phyloP scores from a whole-genome alignment of 2,329 filamentous ascomycete genomes.

The Trichoderma breve region DNA sequence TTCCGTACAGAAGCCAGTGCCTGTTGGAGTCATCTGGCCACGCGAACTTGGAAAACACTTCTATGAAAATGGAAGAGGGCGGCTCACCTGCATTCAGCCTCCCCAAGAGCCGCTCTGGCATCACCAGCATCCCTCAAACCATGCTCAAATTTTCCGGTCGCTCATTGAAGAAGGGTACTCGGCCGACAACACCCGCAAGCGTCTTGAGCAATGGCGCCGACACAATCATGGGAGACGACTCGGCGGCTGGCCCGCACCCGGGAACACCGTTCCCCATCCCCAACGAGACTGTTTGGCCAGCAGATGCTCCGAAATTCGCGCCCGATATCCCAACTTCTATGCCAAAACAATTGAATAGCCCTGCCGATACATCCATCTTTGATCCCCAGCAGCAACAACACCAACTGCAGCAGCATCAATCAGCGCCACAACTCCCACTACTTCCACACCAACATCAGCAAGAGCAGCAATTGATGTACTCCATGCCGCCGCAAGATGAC shows the following conservation, averaged over 20 bases:
- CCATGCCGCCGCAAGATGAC: constrained; percentile 33
- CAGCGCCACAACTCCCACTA: constrained; percentile 14
- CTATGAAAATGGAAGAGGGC: constrained; percentile 31
- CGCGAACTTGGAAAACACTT: constrained; percentile 21
- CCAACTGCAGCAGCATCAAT: constrained; percentile 19
- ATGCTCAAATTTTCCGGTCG: constrained; percentile 35
- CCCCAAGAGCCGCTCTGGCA: constrained; percentile 31
- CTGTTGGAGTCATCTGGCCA: constrained; percentile 36
- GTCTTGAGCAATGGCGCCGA: constrained; percentile 24
- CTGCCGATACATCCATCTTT: constrained; percentile 28
- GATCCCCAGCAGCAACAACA: constrained; percentile 4
- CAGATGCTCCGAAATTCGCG: constrained; percentile 41
- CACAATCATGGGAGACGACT: constrained; percentile 37
- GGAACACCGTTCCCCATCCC: constrained; percentile 43
- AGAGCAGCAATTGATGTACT: constrained; percentile 28
- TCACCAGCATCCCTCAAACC: constrained; percentile 30
- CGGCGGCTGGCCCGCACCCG: constrained; percentile 38
- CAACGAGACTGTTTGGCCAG: constrained; percentile 37
- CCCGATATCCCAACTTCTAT: constrained; percentile 32
- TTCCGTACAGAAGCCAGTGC: constrained; percentile 39
- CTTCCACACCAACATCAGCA: constrained; percentile 20
- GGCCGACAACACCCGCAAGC: constrained; percentile 36
- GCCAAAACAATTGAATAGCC: constrained; percentile 35
- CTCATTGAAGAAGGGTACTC: constrained; percentile 37
- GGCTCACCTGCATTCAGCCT: constrained; percentile 27